Evolutionary conservation across 805 yeast genomes (phyloP).

Genomic region (Priceomyces carsonii): DNA sequence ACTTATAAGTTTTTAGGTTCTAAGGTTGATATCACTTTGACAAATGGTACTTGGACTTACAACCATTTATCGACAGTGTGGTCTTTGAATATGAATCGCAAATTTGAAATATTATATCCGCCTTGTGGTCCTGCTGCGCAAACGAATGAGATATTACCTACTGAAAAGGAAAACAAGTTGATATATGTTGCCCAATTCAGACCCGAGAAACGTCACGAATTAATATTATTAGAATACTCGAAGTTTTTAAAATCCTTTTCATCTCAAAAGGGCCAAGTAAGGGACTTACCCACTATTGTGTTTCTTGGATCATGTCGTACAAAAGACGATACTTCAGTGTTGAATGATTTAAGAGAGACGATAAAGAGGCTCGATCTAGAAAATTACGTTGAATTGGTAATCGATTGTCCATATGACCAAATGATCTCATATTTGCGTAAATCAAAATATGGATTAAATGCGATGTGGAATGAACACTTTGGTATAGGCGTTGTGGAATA

Average conservation of each 20-base stretch:
- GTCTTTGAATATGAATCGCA: conserved; percentile 42
- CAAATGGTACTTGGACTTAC: conserved; percentile 92
- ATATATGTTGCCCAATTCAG: conserved; percentile 88
- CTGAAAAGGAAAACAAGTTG: conserved; percentile 36
- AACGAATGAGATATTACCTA: conserved; percentile 12
- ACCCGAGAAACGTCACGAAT: conserved; percentile 87
- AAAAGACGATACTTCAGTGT: conserved; percentile 59
- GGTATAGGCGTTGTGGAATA: conserved; percentile 97
- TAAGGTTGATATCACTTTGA: conserved; percentile 61
- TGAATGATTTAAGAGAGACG: conserved; percentile 46
- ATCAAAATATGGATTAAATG: conserved; percentile 79
- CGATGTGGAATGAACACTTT: conserved; percentile 99
- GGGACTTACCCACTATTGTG: conserved; percentile 54
- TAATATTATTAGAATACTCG: conserved; percentile 66
- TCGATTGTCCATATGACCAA: conserved; percentile 71
- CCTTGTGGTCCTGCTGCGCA: conserved; percentile 77
- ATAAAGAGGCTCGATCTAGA: conserved; percentile 32
- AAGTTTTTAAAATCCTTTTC: conserved; percentile 42
- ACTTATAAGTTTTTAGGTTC: conserved; percentile 68
- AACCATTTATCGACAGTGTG: conserved; percentile 72
- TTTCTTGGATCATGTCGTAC: conserved; percentile 86
- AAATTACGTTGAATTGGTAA: conserved; percentile 52
- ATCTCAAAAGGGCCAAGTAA: conserved; percentile 14
- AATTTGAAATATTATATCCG: conserved; percentile 67
- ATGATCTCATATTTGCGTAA: conserved; percentile 54